Conservation (phyloP, 2,329 filamentous ascomycete species). For the Alternaria sp. region DNA sequence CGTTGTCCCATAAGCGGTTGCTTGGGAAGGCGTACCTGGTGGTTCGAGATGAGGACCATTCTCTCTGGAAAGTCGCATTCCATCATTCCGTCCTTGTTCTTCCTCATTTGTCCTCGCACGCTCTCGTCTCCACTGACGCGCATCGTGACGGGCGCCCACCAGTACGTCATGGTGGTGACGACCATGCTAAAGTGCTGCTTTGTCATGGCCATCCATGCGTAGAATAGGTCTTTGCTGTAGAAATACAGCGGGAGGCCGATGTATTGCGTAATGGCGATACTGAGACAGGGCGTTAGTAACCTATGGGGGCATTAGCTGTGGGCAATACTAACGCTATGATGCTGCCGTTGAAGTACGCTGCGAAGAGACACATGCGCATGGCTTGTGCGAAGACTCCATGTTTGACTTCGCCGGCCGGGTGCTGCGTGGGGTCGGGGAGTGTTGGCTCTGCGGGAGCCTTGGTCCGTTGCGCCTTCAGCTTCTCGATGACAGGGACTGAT, state of each 20-base stretch:
- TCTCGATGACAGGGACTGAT: slow-evolving; percentile 30
- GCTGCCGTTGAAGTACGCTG: slow-evolving; percentile 56
- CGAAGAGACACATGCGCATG: slow-evolving; percentile 55
- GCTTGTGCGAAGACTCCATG: slow-evolving; percentile 54
- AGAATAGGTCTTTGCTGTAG: slow-evolving; percentile 76
- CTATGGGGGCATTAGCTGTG: slow-evolving; percentile 20
- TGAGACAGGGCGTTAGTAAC: slow-evolving; percentile 40
- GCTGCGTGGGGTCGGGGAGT: slow-evolving; percentile 18
- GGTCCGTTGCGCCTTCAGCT: slow-evolving; percentile 22
- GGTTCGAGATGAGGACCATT: slow-evolving; percentile 83
- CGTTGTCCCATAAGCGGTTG: neutral
- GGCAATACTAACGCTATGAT: slow-evolving; percentile 50
- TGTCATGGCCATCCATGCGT: slow-evolving; percentile 85
- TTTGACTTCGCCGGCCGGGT: slow-evolving; percentile 51
- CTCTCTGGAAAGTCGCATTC: slow-evolving; percentile 82
- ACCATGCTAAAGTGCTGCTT: slow-evolving; percentile 83
- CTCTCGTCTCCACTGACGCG: slow-evolving; percentile 83
- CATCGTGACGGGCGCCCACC: slow-evolving; percentile 83
- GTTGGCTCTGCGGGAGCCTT: slow-evolving; percentile 13
- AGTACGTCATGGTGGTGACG: slow-evolving; percentile 80
- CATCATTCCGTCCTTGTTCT: slow-evolving; percentile 73
- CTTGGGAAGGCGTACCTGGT: slow-evolving; percentile 62
- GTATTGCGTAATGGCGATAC: slow-evolving; percentile 71
- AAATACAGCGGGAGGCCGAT: slow-evolving; percentile 78
- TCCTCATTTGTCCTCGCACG: slow-evolving; percentile 75